phyloP scores from a whole-genome alignment of 2,329 filamentous ascomycete species.

The Verticillium zaregamsianum region DNA sequence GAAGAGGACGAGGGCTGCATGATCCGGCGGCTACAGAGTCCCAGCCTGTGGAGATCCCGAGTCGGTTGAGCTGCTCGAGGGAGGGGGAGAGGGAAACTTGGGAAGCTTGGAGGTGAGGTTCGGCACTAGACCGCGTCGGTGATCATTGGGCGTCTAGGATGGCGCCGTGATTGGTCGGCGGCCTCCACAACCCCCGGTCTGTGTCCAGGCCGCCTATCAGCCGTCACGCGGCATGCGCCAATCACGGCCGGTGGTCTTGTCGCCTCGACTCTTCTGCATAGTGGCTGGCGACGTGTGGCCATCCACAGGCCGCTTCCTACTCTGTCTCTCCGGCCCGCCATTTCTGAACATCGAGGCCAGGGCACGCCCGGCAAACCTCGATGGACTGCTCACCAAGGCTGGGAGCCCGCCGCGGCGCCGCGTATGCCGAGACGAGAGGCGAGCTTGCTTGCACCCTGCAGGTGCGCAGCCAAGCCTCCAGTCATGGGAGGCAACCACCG shows the following conservation, averaged over 20 bases:
- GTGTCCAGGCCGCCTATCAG: conserved; percentile 10
- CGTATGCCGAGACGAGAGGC: not conserved
- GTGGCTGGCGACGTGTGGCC: not conserved
- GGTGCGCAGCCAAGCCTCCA: not conserved
- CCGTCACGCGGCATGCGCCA: conserved; percentile 11
- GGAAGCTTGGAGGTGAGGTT: not conserved
- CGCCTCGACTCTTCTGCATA: not conserved
- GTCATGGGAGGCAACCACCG: conserved; percentile 8
- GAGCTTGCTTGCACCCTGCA: not conserved
- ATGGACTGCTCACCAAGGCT: not conserved
- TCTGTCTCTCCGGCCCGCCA: not conserved
- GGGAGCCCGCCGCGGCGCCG: no score
- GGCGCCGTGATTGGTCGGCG: conserved; percentile 8
- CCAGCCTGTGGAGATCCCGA: not conserved
- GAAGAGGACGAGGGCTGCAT: not conserved
- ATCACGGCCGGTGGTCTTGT: not conserved
- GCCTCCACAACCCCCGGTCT: conserved; percentile 2
- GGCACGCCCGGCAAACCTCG: not conserved
- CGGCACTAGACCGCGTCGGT: conserved; percentile 7
- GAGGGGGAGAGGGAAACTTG: conserved; percentile 5
- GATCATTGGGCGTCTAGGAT: conserved; percentile 11
- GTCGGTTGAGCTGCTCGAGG: not conserved
- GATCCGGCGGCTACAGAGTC: not conserved
- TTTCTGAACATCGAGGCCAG: not conserved
- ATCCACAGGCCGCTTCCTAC: not conserved